Conservation (phyloP, 306 rosid genomes). For the Lathyrus aphaca region DNA sequence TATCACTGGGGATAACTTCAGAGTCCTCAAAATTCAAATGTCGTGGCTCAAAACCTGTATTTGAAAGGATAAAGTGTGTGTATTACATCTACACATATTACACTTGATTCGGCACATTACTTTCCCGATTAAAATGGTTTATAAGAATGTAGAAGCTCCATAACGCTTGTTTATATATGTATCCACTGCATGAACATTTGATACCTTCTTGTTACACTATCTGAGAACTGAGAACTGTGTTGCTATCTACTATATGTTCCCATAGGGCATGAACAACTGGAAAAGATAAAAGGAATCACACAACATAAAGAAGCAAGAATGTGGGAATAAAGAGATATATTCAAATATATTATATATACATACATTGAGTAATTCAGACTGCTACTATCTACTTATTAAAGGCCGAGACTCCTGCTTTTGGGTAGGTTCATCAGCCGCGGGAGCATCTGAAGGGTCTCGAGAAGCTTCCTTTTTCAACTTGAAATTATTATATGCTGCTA, state of each 20-base stretch:
- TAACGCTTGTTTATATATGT: slow-evolving; percentile 25
- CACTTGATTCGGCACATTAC: slow-evolving; percentile 34
- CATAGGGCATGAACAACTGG: slow-evolving; percentile 32
- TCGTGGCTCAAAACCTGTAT: slow-evolving; percentile 35
- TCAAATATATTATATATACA: slow-evolving; percentile 28
- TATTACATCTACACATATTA: slow-evolving; percentile 47
- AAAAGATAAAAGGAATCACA: slow-evolving; percentile 24
- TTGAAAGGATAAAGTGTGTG: slow-evolving; percentile 33
- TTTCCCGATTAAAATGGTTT: slow-evolving; percentile 41
- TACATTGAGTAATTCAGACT: slow-evolving; percentile 51
- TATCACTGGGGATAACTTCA: slow-evolving; percentile 39
- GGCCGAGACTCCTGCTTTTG: slow-evolving; percentile 47
- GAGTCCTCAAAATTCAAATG: slow-evolving; percentile 38
- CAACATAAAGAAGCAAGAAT: slow-evolving; percentile 21
- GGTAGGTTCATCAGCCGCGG: slow-evolving; percentile 53
- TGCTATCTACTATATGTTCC: slow-evolving; percentile 35
- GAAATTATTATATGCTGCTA: slow-evolving; percentile 89
- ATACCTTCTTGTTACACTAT: slow-evolving; percentile 34
- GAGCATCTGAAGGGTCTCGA: slow-evolving; percentile 41
- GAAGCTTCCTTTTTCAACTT: slow-evolving; percentile 83
- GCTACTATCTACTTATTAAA: slow-evolving; percentile 58
- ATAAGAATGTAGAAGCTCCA: slow-evolving; percentile 31
- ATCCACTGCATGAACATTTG: slow-evolving; percentile 33
- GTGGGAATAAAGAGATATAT: slow-evolving; percentile 9
- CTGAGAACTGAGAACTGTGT: slow-evolving; percentile 31